Conservation (phyloP, 2,329 filamentous ascomycete genomes). For the Neophaeococcomyces mojaviensis region DNA sequence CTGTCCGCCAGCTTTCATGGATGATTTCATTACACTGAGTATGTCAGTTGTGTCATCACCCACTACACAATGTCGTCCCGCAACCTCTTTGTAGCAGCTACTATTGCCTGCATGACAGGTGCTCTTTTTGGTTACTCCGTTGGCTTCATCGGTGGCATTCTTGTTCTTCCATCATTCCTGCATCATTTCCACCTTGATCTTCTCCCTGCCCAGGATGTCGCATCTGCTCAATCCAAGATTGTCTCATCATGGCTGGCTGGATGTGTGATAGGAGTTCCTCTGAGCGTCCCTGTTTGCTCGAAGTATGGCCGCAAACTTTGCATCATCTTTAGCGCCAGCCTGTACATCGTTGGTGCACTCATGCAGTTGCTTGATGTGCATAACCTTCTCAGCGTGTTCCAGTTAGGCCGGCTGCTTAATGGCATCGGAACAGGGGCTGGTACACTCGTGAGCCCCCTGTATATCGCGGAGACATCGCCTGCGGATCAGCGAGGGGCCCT, state of each 20-base stretch:
- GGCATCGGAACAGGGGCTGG: conserved; percentile 15
- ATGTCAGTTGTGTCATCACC: too few species aligned
- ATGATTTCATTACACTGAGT: too few species aligned
- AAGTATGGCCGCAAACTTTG: conserved; percentile 10
- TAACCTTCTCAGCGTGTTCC: conserved; percentile 6
- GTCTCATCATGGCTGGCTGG: conserved; percentile 16
- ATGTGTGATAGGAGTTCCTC: conserved; percentile 11
- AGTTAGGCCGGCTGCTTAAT: conserved; percentile 13
- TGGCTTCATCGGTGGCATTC: conserved; percentile 23
- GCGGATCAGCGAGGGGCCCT: conserved; percentile 8
- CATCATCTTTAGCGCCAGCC: conserved; percentile 12
- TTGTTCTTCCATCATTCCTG: conserved; percentile 24
- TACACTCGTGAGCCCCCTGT: conserved; percentile 14
- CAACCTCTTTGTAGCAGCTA: conserved; percentile 20
- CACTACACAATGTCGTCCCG: conserved; percentile 5
- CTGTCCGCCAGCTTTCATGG: too few species aligned
- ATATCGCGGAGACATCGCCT: conserved; percentile 14
- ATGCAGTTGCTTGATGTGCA: conserved; percentile 10
- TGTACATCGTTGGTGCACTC: conserved; percentile 11
- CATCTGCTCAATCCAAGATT: conserved; percentile 11
- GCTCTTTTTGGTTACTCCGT: conserved; percentile 23
- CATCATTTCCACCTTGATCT: conserved; percentile 18
- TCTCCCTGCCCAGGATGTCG: conserved; percentile 12
- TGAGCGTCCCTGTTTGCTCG: conserved; percentile 11
- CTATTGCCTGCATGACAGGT: conserved; percentile 18